Evolutionary conservation across 1,139 yeast genomes (phyloP), one percentile per base, ranked within the genome.

Genomic region (Diutina rugosa): DNA sequence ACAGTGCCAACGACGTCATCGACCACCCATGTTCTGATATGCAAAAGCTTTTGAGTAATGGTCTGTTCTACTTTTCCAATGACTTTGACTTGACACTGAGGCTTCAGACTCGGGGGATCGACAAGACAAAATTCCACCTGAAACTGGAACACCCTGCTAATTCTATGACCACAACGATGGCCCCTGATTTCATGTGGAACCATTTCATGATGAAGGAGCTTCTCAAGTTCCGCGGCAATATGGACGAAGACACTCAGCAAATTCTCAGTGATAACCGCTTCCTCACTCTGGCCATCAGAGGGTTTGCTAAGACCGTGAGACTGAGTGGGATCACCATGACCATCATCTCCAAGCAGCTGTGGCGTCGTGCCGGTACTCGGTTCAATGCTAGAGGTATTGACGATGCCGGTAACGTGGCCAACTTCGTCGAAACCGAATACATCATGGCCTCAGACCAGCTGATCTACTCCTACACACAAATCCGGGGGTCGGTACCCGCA

Each of bases 361-460:
- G 98, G 89, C 84, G 85, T 68, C 76, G 98, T 59, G 98, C 99
- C 0, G 99, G 99, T 2, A 93, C 99, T 0, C 77, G 99, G 60
- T 93, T 82, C 69, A 89, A 89, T 66, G 93, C 95, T 1, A 76
- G 99, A 64, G 99, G 99, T 54, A 87, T 91, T 47, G 98, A 93
- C 68, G 99, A 93, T 67, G 90, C 88, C 59, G 96, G 97, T 6
- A 81, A 88, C 66, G 98, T 93, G 16, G 97, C 99, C 41, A 95
- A 93, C 69, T 93, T 89, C 68, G 98, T 93, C 44, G 99, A 93
- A 65, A 89, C 98, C 0, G 99, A 95, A 68, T 66, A 62, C 58
- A 58, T 61, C 55, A 61, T 62, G 55, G 72, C 74, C 12, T 61
- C 72, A 10, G 67, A 67, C 46, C 58, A 64, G 4, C 80, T 80